Evolutionary conservation across 1,139 yeast genomes (phyloP).

Genomic region (Hemisphaericaspora lyxosophila): DNA sequence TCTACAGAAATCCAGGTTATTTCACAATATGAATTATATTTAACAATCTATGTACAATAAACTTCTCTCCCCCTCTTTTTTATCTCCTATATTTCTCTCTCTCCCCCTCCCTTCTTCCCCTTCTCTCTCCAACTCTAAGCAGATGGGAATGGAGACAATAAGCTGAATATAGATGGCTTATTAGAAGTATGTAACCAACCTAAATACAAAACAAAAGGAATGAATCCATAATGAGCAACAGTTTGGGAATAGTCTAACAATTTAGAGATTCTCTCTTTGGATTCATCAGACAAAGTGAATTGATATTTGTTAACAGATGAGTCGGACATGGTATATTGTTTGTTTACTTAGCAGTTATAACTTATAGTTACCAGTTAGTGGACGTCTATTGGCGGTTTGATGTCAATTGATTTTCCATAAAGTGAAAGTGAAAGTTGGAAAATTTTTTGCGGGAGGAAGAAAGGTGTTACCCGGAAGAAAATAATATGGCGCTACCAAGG

Average conservation of each 20-base stretch:
- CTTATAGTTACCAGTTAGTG: too few relatives aligned
- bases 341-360: too few relatives aligned
- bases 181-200: conserved; percentile 89
- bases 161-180: conserved; percentile 79
- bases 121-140: conserved; percentile 37
- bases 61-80: conserved; percentile 1
- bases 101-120: not conserved
- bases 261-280: conserved; percentile 85
- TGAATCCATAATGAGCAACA: conserved; percentile 93
- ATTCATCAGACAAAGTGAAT: conserved; percentile 62
- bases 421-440: too few relatives aligned
- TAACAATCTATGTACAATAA: not conserved
- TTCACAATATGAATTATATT: too few relatives aligned
- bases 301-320: conserved; percentile 18
- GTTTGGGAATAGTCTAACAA: conserved; percentile 82
- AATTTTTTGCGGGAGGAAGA: too few relatives aligned
- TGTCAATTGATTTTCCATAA: too few relatives aligned
- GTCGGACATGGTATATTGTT: conserved; percentile 8
- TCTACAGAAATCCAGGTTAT: too few relatives aligned
- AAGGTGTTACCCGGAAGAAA: too few relatives aligned
- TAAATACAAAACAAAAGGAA: conserved; percentile 88
- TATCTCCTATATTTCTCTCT: too few relatives aligned
- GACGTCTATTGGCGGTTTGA: too few relatives aligned
- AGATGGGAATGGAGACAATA: conserved; percentile 73
- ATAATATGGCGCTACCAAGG: too few relatives aligned